Base-by-base conservation (phyloP, 1,284 basidiomycete species). In the Stygiomarasmius scandens region DNA sequence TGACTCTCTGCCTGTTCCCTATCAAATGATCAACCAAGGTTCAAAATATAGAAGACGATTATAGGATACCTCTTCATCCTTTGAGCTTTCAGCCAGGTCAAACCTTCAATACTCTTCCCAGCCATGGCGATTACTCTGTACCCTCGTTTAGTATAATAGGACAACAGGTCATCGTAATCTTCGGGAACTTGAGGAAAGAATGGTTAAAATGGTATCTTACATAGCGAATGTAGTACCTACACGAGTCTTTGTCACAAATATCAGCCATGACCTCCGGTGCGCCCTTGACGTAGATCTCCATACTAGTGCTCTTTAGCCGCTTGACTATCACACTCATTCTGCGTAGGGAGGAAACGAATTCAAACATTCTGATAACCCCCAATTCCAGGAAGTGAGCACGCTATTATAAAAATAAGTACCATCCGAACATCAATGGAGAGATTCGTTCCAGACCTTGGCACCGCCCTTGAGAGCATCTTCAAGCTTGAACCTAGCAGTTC, bases 251-350 rank as follows among this genome's bases (percentile, higher is more conserved):
- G 58, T 95, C 90, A 70, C 96, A 98, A 58, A 99, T 98, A 48
- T 97, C 96, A 2, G 78, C 73, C 95, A 99, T 99, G 55, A 97
- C 93, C 72, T 99, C 97, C 0, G 97, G 97, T 1, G 97, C 97
- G 22, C 97, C 97, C 72, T 99, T 99, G 69, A 96, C 96, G 71
- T 98, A 99, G 8, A 98, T 83, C 70, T 99, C 96, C 93, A 99
- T 98, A 69, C 92, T 94, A 47, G 77, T 86, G 62, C 95, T 96
- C 73, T 93, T 97, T 58, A 99, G 83, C 52, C 93, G 83, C 73
- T 98, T 99, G 66, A 98, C 96, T 56, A 99, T 86, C 25, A 99
- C 97, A 62, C 95, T 97, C 97, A 99, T 99, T 52, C 97, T 80
- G 34, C 97, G 85, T 20, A 99, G 81, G 4, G 92, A 80, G 1